A percentile compares a stretch with the other conserved stretches of the same genome.
phyloP scores from a whole-genome alignment of 2,329 filamentous ascomycete genomes.

The Phialocephala subalpina region DNA sequence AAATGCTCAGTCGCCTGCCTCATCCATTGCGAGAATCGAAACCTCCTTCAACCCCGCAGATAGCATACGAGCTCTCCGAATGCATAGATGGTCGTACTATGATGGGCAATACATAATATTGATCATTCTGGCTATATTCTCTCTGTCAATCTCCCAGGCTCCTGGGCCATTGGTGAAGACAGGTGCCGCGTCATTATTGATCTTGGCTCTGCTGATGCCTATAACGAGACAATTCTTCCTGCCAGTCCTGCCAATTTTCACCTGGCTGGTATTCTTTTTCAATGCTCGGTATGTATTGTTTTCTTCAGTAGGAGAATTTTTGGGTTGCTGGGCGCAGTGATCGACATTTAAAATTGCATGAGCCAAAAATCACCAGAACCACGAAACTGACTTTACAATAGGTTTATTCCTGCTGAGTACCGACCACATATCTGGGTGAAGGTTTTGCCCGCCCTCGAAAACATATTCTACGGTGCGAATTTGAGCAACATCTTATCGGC shows the following conservation, averaged over 20 bases:
- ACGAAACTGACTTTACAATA: slow-evolving; percentile 48
- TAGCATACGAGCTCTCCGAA: slow-evolving; percentile 77
- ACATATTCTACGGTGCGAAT: slow-evolving; percentile 95
- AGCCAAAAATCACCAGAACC: slow-evolving; percentile 10
- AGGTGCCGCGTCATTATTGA: slow-evolving; percentile 70
- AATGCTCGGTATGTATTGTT: slow-evolving; percentile 67
- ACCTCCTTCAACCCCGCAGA: slow-evolving; percentile 84
- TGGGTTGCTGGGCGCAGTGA: slow-evolving; percentile 15
- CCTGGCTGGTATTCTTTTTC: slow-evolving; percentile 91
- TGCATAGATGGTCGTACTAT: slow-evolving; percentile 81
- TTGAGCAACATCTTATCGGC: slow-evolving; percentile 94
- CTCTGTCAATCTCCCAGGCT: slow-evolving; percentile 79
- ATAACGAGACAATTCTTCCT: slow-evolving; percentile 91
- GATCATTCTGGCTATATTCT: slow-evolving; percentile 80
- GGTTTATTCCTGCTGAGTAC: slow-evolving; percentile 89
- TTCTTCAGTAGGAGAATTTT: not conserved
- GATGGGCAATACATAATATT: slow-evolving; percentile 87
- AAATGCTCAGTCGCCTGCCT: slow-evolving; percentile 70
- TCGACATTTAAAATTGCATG: slow-evolving; percentile 19
- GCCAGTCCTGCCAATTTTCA: slow-evolving; percentile 84
- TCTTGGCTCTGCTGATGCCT: slow-evolving; percentile 79
- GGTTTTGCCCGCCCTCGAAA: slow-evolving; percentile 91
- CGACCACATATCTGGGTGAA: slow-evolving; percentile 95
- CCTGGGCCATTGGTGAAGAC: slow-evolving; percentile 83
- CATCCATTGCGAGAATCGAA: slow-evolving; percentile 78